Evolutionary conservation across 2,329 filamentous ascomycete genomes (phyloP).

Genomic region (Hypoxylon sp.): DNA sequence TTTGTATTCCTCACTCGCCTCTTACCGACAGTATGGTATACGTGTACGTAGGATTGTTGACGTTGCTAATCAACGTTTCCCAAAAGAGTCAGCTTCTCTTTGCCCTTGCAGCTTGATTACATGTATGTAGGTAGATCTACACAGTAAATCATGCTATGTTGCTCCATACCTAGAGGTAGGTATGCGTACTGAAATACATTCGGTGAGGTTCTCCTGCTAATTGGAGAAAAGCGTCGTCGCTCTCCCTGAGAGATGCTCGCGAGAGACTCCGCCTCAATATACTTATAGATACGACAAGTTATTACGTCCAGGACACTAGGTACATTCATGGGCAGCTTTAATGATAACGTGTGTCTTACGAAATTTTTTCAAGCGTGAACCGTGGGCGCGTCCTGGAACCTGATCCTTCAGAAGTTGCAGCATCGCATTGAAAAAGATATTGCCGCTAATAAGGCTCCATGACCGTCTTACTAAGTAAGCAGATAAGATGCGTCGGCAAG

Average conservation of each 20-base stretch:
- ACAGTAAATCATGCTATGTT: conserved; percentile 4
- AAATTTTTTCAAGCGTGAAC: conserved; percentile 18
- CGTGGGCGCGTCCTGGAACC: conserved; percentile 35
- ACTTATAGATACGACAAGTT: conserved; percentile 10
- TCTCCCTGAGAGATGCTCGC: conserved; percentile 1
- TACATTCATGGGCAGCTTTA: neutral
- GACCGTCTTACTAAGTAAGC: conserved; percentile 21
- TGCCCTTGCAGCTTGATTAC: conserved; percentile 8
- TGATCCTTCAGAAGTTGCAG: conserved; percentile 29
- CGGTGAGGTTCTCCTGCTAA: neutral
- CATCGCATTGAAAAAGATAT: conserved; percentile 28
- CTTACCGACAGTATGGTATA: conserved; percentile 40
- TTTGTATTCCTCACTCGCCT: conserved; percentile 31
- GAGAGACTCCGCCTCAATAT: conserved; percentile 19
- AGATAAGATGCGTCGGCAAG: conserved; percentile 22
- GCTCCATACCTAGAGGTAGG: neutral
- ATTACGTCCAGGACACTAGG: neutral
- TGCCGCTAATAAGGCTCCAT: conserved; percentile 12
- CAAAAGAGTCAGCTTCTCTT: conserved; percentile 9
- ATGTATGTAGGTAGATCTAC: too few relatives aligned
- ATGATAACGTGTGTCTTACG: conserved; percentile 19
- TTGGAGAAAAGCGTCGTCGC: neutral
- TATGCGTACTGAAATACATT: neutral
- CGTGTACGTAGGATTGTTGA: conserved; percentile 32
- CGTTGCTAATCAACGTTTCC: conserved; percentile 13